Evolutionary conservation across 2,329 filamentous ascomycete genomes (phyloP), one percentile per base, ranked within the genome.

Genomic region (Exophiala spinifera): DNA sequence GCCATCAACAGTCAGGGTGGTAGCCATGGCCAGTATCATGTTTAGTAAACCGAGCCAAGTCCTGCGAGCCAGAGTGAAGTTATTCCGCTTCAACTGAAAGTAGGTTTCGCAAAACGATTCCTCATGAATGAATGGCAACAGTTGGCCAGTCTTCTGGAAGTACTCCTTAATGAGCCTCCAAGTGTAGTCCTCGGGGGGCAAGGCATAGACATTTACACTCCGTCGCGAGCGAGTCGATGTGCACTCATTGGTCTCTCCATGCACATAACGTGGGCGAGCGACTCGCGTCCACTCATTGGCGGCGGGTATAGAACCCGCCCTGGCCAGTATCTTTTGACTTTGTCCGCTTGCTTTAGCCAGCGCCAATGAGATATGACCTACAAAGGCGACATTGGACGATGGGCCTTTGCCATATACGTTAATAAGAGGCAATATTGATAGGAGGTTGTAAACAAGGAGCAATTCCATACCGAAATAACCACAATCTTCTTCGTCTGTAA

Each of bases 41-140:
- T 80, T 80, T 0, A 81, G 61, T 2, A 79, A 59, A 0, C 75
- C 76, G 0, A 80, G 69, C 78, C 78, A 81, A 0, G 77, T 74
- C n/a, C 72, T 70, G 0, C 76, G 68, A 0, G 74, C 71, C 3
- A 65, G 69, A 0, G 62, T 67, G 36, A 73, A 67, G 14, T 66
- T 63, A 4, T 61, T 66, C 11, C 50, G 59, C 20, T 63, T 61
- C 34, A 71, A 63, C 43, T 69, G 63, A 13, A 66, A 56, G 49
- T 72, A 74, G 3, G 64, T 69, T 14, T 67, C 63, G 1, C 67
- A 47, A 51, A 74, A 74, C 7, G 63, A 63, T 5, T 62, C 59
- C 39, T 71, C 64, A 49, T 74, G 68, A n/a, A 75, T 65, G 51
- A 70, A 74, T 8, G 72, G 72, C 50, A 72, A 72, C 1, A 75